A percentile compares a stretch with the other conserved stretches of the same genome.
phyloP scores from a whole-genome alignment of 2,329 filamentous ascomycete species.

The Penicillium vulpinum region DNA sequence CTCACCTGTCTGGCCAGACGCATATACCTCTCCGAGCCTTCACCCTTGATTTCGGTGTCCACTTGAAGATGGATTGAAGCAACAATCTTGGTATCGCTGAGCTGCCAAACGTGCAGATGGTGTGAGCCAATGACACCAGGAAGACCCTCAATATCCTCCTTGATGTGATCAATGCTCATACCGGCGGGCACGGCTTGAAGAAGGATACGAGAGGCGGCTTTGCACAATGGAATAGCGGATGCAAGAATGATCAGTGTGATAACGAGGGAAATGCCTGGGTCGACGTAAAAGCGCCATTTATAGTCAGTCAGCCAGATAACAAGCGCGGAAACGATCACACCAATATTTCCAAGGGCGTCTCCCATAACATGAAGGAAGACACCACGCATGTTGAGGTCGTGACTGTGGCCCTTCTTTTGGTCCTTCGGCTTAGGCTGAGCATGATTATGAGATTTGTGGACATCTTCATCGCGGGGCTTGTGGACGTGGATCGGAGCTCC shows the following conservation, averaged over 20 bases:
- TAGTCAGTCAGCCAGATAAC: constrained; percentile 88
- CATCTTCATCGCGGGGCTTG: constrained; percentile 32
- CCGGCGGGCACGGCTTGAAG: constrained; percentile 91
- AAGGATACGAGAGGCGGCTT: constrained; percentile 69
- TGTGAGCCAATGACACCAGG: constrained; percentile 88
- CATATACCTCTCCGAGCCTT: constrained; percentile 82
- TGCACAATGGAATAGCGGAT: constrained; percentile 53
- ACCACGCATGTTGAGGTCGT: constrained; percentile 86
- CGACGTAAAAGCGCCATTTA: constrained; percentile 80
- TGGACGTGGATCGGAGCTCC: constrained; percentile 14
- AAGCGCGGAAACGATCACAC: constrained; percentile 64
- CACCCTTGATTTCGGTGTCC: constrained; percentile 81
- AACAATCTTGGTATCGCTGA: constrained; percentile 91
- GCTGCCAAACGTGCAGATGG: constrained; percentile 96
- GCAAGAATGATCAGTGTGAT: constrained; percentile 75
- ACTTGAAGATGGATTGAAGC: constrained; percentile 93
- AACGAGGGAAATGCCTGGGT: constrained; percentile 87
- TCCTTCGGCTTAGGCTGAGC: constrained; percentile 64
- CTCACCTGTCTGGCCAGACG: constrained; percentile 77
- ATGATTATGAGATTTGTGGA: constrained; percentile 77
- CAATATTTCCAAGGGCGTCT: constrained; percentile 51
- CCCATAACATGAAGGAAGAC: constrained; percentile 64
- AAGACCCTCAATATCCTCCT: constrained; percentile 82
- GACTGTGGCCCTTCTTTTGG: constrained; percentile 53
- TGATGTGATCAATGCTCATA: constrained; percentile 84